Conservation (phyloP, 2,329 filamentous ascomycete species). For the Pyrenophora graminea region DNA sequence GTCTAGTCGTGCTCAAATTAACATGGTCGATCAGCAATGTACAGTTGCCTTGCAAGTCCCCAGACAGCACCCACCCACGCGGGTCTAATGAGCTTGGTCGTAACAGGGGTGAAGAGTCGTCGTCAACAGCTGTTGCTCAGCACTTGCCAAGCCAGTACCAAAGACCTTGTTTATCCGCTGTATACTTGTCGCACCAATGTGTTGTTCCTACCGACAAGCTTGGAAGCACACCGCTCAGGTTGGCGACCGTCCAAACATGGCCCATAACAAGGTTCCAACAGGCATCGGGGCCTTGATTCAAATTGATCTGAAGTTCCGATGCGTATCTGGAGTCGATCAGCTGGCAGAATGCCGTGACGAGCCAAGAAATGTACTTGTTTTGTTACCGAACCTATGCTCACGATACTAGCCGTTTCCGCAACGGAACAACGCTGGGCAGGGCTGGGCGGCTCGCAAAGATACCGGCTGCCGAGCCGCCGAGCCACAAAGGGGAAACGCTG, state of each 20-base stretch:
- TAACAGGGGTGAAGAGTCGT: constrained; percentile 4
- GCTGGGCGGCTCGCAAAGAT: constrained; percentile 1
- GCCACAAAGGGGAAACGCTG: background rate
- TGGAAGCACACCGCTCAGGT: no score
- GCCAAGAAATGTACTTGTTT: constrained; percentile 3
- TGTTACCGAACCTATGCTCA: background rate
- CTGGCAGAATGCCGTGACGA: background rate
- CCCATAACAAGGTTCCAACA: no score
- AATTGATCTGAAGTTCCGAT: background rate
- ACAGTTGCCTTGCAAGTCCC: no score
- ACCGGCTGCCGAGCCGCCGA: constrained; percentile 2
- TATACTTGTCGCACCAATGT: background rate
- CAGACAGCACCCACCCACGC: no score
- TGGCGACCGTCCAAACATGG: no score
- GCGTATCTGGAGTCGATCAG: background rate
- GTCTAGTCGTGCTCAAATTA: no score
- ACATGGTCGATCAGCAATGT: no score
- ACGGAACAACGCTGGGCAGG: background rate
- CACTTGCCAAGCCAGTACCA: background rate
- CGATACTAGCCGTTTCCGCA: constrained; percentile 2
- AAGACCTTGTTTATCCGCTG: background rate
- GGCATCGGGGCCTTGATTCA: no score
- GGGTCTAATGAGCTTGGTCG: constrained; percentile 9
- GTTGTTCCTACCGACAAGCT: no score
- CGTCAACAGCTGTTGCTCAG: no score